Base-by-base conservation (phyloP, 441 rosid species). In the Pelargonium fulgidum region DNA sequence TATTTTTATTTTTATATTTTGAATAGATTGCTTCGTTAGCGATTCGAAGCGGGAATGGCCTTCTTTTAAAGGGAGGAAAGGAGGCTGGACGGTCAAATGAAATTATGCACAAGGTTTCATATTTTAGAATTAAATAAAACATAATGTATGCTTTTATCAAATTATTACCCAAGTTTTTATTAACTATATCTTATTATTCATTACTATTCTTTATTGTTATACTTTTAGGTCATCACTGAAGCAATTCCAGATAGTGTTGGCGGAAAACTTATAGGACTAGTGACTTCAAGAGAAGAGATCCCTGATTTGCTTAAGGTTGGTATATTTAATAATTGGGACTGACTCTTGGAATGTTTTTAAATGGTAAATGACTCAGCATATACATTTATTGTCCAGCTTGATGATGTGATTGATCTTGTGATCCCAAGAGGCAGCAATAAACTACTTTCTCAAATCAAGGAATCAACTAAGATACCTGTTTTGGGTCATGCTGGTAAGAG, bases 361-460 rank as follows among this genome's bases (percentile, higher is more conserved):
- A 62, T 20, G 36, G 41, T 29, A 62, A 62, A 24, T 56, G 26
- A 56, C 6, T 22, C 61, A 44, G 62, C 20, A 17, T 64, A 75
- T 63, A 19, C 48, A 62, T 75, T 70, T 70, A 13, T 82, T 65
- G 68, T 72, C 70, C 91, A 94, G 99, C 97, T 87, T 70, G 99
- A 94, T 84, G 98, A 94, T 71, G 97, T 90, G 63, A 92, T 94
- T 70, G 99, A 94, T 81, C 99, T 94, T 65, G 97, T 94, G 75
- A 94, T 94, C 78, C 97, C 99, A 70, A 87, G 99, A 83, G 99
- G 99, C 79, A 92, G 98, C 88, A 94, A 89, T 76, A 89, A 82
- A 73, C 96, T 94, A 75, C 97, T 94, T 78, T 84, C 98, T 75
- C 87, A 89, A 79, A 92, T 94, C 61, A 94, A 92, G 77, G 85